Evolutionary conservation across 805 yeast genomes (phyloP).

Genomic region (Blastobotrys peoriensis): DNA sequence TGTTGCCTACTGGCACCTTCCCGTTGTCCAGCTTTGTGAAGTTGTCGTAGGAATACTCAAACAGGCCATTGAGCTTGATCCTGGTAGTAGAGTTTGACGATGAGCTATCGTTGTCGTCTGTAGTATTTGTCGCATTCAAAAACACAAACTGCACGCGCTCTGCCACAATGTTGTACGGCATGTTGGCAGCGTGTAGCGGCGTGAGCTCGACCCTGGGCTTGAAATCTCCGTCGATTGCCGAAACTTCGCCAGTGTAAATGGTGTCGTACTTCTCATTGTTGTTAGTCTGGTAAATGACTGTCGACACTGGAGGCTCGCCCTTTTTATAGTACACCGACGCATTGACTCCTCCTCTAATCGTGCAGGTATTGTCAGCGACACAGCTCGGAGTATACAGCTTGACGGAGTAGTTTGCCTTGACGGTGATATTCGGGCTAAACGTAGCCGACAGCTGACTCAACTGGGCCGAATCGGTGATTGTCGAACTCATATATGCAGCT

Average conservation of each 20-base stretch:
- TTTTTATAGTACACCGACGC: conserved; percentile 56
- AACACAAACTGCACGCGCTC: conserved; percentile 49
- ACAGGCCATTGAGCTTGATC: conserved; percentile 58
- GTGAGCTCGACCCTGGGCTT: conserved; percentile 43
- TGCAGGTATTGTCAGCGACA: conserved; percentile 57
- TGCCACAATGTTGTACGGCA: conserved; percentile 57
- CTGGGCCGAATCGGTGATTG: conserved; percentile 27
- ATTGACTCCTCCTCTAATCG: conserved; percentile 66
- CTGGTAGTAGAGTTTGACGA: conserved; percentile 25
- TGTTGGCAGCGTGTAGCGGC: conserved; percentile 25
- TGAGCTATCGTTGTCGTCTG: conserved; percentile 2
- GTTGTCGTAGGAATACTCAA: conserved; percentile 72
- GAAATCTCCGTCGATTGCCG: conserved; percentile 20
- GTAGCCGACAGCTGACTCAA: conserved; percentile 37
- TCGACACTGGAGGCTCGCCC: conserved; percentile 33
- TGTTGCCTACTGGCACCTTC: conserved; percentile 38
- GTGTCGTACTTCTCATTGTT: conserved; percentile 72
- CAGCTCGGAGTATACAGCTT: conserved; percentile 87
- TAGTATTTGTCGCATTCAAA: conserved; percentile 16
- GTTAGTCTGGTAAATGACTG: conserved; percentile 74
- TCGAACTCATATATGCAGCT: conserved; percentile 24
- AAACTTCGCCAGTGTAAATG: conserved; percentile 55
- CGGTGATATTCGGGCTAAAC: conserved; percentile 62
- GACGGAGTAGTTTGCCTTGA: conserved; percentile 70
- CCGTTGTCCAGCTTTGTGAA: conserved; percentile 38